phyloP scores from a whole-genome alignment of 345 rosid species.

The Combretum micranthum region DNA sequence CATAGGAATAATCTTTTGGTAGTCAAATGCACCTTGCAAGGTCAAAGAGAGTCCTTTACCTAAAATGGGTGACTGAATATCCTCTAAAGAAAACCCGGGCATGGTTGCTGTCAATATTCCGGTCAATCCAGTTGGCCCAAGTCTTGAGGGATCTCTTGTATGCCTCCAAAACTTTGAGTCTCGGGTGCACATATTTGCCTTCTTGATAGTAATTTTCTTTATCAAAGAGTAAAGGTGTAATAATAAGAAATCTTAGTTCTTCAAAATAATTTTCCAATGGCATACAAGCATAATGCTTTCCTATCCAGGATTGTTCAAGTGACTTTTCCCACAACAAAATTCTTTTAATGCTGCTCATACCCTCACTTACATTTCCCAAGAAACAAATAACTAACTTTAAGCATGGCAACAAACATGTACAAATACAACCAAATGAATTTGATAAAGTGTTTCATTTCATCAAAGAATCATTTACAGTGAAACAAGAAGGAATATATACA shows the following conservation, averaged over 20 bases:
- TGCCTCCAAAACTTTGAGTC: conserved; percentile 76
- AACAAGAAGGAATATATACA: no score
- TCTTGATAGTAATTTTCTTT: conserved; percentile 89
- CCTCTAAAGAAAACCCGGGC: conserved; percentile 73
- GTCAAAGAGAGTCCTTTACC: conserved; percentile 20
- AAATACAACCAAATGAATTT: no score
- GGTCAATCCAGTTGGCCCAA: conserved; percentile 86
- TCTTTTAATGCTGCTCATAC: no score
- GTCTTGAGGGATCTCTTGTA: conserved; percentile 70
- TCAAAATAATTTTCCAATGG: background rate
- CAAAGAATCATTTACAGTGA: no score
- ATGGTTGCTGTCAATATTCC: conserved; percentile 38
- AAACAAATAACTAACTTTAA: no score
- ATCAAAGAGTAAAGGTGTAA: conserved; percentile 8
- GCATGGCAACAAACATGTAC: no score
- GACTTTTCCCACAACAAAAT: no score
- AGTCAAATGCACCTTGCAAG: background rate
- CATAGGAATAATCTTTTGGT: background rate
- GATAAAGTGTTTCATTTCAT: no score
- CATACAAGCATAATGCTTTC: no score
- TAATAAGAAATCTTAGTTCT: background rate
- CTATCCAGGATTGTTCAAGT: no score
- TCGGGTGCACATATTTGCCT: conserved; percentile 59
- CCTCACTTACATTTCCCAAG: no score
- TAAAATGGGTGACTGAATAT: conserved; percentile 82